A percentile compares a stretch with the other conserved stretches of the same genome.
Evolutionary conservation across 2,329 filamentous ascomycete species (phyloP).

Genomic region (Trichoderma gracile): DNA sequence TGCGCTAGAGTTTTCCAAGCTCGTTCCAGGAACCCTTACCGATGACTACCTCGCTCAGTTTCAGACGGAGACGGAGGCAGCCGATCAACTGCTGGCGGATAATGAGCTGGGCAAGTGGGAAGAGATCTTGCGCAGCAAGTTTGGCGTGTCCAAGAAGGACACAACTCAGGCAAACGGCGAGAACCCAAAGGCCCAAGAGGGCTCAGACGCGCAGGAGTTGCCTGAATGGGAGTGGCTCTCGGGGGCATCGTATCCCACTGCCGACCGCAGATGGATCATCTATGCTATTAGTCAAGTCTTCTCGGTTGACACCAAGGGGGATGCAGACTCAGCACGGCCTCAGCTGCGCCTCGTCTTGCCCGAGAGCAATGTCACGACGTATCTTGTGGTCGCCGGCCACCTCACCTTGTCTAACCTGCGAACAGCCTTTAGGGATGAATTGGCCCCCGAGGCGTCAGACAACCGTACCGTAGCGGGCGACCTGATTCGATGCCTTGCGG

Average conservation of each 20-base stretch:
- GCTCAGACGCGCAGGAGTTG: conserved; percentile 33
- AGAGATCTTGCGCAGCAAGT: conserved; percentile 49
- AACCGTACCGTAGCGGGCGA: conserved; percentile 57
- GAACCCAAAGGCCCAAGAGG: conserved; percentile 25
- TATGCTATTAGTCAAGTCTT: conserved; percentile 65
- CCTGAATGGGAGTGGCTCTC: conserved; percentile 55
- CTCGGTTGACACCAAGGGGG: conserved; percentile 49
- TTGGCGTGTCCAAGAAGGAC: conserved; percentile 43
- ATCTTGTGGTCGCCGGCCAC: conserved; percentile 61
- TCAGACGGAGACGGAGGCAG: conserved; percentile 46
- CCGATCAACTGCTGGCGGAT: conserved; percentile 50
- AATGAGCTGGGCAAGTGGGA: conserved; percentile 54
- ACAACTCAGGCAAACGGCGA: conserved; percentile 30
- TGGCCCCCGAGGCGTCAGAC: conserved; percentile 47
- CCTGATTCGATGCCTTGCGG: conserved; percentile 61
- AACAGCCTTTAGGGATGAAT: conserved; percentile 55
- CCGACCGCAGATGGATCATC: conserved; percentile 66
- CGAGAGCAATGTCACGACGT: conserved; percentile 57
- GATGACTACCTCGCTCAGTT: conserved; percentile 52
- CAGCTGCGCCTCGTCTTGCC: conserved; percentile 45
- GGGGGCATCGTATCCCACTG: conserved; percentile 50
- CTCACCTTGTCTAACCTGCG: conserved; percentile 60
- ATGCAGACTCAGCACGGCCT: conserved; percentile 40
- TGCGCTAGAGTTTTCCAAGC: conserved; percentile 39
- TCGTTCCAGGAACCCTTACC: conserved; percentile 52